These are phyloP conservation scores for Claviceps sp. DNA, from an alignment of 2,329 filamentous ascomycete species.

Conservation along the genomic window DNA sequence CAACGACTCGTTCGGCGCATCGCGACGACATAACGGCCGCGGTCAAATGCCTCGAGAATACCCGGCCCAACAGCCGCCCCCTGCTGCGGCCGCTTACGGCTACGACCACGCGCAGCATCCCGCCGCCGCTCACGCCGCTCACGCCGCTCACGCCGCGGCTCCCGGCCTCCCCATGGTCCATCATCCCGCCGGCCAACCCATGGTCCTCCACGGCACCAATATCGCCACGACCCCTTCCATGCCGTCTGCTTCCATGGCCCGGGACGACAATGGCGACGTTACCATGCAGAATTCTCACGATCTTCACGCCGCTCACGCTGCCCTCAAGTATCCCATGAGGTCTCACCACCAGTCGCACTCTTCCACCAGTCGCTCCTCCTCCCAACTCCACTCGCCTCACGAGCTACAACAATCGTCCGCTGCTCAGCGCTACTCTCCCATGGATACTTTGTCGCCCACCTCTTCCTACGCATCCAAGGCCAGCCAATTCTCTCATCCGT, in stretches of 20 bases:
- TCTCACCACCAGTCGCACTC: conserved; percentile 65
- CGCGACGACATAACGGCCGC: conserved; percentile 46
- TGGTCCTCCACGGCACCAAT: conserved; percentile 25
- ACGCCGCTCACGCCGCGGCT: conserved; percentile 43
- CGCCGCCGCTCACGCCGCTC: conserved; percentile 39
- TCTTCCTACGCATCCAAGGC: conserved; percentile 60
- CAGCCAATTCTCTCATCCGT: conserved; percentile 40
- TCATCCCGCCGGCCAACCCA: conserved; percentile 18
- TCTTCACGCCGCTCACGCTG: conserved; percentile 71
- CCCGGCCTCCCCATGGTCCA: conserved; percentile 17
- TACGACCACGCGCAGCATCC: conserved; percentile 60
- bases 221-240: conserved; percentile 43
- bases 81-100: conserved; percentile 20
- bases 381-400: conserved; percentile 58
- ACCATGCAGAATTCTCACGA: conserved; percentile 79
- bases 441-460: conserved; percentile 75
- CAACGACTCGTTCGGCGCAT: conserved; percentile 47
- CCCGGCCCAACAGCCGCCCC: conserved; percentile 21
- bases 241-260: conserved; percentile 34
- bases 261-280: conserved; percentile 63
- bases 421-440: conserved; percentile 87
- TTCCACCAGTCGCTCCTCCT: conserved; percentile 32
- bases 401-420: conserved; percentile 53
- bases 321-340: conserved; percentile 74
- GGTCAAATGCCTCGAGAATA: conserved; percentile 35